phyloP scores from a whole-genome alignment of 352 stramenopile genomes.

The Poterioochromonas sp. region DNA sequence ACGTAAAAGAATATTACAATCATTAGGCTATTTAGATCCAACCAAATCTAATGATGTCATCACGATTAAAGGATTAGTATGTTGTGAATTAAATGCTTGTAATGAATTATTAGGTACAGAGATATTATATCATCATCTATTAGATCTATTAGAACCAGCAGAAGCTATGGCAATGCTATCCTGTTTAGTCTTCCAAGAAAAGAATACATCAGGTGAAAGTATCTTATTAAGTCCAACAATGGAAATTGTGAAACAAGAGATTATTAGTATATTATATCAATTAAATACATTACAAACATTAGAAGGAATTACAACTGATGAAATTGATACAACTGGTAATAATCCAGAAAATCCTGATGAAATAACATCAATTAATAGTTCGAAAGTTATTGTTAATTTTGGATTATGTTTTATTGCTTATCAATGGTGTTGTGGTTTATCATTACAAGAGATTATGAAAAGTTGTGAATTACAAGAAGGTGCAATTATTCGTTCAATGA shows the following conservation, averaged over 20 bases:
- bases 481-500: constrained; percentile 92
- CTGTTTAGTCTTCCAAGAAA: constrained; percentile 83
- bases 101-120: constrained; percentile 95
- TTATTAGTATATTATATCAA: neutral
- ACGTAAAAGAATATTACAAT: constrained; percentile 75
- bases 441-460: constrained; percentile 70
- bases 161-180: constrained; percentile 92
- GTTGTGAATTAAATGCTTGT: constrained; percentile 95
- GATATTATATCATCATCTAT: constrained; percentile 96
- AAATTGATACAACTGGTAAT: neutral
- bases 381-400: constrained; percentile 72
- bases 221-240: too few species aligned
- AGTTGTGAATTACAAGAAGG: constrained; percentile 93
- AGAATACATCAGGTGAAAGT: too few species aligned
- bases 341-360: too few species aligned
- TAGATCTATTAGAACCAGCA: constrained; percentile 86
- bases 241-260: neutral
- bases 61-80: constrained; percentile 74
- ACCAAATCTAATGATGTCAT: constrained; percentile 42
- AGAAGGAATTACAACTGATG: neutral
- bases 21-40: constrained; percentile 86
- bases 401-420: constrained; percentile 82
- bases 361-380: too few species aligned
- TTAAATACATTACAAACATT: neutral
- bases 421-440: constrained; percentile 92